Conservation (phyloP, 2,329 filamentous ascomycete genomes). For the Sporothrix humicola region DNA sequence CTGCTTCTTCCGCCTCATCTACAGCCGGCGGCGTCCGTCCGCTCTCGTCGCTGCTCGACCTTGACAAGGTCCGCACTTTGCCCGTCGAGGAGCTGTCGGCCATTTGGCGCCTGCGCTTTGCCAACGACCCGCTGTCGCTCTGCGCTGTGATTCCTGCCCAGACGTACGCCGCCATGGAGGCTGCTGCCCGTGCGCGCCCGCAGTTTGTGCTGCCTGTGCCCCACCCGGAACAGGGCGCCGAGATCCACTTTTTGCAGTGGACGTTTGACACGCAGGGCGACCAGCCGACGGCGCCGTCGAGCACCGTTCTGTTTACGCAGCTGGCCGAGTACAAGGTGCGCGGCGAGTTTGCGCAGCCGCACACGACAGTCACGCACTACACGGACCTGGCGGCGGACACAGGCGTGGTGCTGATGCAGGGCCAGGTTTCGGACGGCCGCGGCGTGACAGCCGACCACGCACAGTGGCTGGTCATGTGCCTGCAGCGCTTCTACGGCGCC, state of each 20-base stretch:
- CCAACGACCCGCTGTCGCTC: slow-evolving; percentile 72
- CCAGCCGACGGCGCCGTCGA: slow-evolving; percentile 57
- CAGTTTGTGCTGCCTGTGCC: slow-evolving; percentile 91
- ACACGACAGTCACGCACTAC: slow-evolving; percentile 94
- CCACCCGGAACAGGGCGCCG: slow-evolving; percentile 70
- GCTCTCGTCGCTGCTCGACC: slow-evolving; percentile 68
- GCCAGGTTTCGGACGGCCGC: slow-evolving; percentile 74
- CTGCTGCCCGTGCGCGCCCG: slow-evolving; percentile 74
- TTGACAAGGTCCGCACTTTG: slow-evolving; percentile 75
- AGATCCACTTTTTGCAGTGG: slow-evolving; percentile 98
- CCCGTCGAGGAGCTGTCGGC: slow-evolving; percentile 82
- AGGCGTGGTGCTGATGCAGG: slow-evolving; percentile 84
- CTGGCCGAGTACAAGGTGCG: slow-evolving; percentile 90
- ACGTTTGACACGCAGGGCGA: slow-evolving; percentile 67
- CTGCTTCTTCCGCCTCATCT: slow-evolving; percentile 36
- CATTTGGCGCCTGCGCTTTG: slow-evolving; percentile 89
- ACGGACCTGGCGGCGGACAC: slow-evolving; percentile 76
- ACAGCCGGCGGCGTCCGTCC: slow-evolving; percentile 46
- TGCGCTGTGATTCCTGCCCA: slow-evolving; percentile 78
- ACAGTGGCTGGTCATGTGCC: slow-evolving; percentile 87
- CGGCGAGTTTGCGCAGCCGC: slow-evolving; percentile 86
- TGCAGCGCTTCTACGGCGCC: slow-evolving; percentile 91
- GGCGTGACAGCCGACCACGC: slow-evolving; percentile 81
- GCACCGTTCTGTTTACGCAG: slow-evolving; percentile 89
- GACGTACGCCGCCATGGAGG: slow-evolving; percentile 75